These are phyloP conservation scores for Andrographis paniculata DNA, from an alignment of 305 asterid genomes.

Conservation along the genomic window DNA sequence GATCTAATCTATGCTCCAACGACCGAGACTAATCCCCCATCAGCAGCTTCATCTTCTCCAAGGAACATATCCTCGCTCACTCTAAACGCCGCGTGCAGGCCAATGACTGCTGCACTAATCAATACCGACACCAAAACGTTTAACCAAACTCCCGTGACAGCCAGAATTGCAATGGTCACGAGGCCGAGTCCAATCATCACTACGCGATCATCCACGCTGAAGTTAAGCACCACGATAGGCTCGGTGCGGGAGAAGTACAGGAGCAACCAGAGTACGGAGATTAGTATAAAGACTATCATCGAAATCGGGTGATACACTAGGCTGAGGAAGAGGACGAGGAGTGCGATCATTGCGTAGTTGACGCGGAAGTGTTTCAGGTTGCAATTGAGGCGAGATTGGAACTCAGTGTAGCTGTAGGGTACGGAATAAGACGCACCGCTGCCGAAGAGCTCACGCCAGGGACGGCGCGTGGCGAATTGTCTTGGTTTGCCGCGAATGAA, in stretches of 20 bases:
- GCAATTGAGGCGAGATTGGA: background rate
- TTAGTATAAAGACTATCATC: background rate
- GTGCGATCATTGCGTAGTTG: background rate
- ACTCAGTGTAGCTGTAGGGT: background rate
- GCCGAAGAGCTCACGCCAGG: background rate
- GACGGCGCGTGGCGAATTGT: background rate
- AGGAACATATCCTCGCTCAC: background rate
- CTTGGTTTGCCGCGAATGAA: background rate
- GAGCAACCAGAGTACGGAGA: background rate
- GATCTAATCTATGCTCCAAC: background rate
- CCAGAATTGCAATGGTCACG: background rate
- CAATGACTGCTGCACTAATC: background rate
- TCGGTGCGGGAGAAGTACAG: background rate
- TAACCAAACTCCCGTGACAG: background rate
- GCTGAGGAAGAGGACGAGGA: background rate
- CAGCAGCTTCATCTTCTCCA: background rate
- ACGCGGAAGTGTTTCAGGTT: constrained; percentile 1
- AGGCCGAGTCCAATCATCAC: constrained; percentile 1
- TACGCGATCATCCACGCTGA: background rate
- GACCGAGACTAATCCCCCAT: background rate
- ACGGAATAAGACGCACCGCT: background rate
- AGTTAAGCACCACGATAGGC: background rate
- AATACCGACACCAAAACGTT: background rate
- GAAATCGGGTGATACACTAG: constrained; percentile 1
- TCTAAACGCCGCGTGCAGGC: background rate